Conservation (phyloP, 495 filamentous ascomycete genomes). For the Hypoxylon lienhwacheense region DNA sequence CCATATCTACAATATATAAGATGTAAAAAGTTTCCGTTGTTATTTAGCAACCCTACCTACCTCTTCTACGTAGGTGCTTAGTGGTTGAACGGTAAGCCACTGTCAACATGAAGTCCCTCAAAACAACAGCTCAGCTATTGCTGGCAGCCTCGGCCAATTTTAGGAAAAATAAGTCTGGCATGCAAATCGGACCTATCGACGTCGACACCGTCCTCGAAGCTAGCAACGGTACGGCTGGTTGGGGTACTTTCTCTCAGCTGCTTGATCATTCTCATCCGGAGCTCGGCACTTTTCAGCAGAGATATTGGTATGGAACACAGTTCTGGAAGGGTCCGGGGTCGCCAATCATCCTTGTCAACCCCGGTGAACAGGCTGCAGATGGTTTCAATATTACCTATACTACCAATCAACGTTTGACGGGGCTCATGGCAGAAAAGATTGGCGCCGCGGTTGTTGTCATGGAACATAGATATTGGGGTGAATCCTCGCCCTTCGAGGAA, state of each 20-base stretch:
- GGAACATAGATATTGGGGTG: slow-evolving; percentile 64
- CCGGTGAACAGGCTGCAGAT: slow-evolving; percentile 59
- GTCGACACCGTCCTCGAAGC: slow-evolving; percentile 15
- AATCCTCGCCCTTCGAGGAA: slow-evolving; percentile 59
- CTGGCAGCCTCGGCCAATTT: slow-evolving; percentile 37
- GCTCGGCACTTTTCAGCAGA: slow-evolving; percentile 60
- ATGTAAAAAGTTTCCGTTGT: no score
- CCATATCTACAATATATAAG: no score
- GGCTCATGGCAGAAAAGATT: slow-evolving; percentile 56
- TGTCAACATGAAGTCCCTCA: slow-evolving; percentile 36
- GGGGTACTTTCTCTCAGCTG: slow-evolving; percentile 54
- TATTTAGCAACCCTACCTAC: neutral
- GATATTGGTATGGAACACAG: slow-evolving; percentile 58
- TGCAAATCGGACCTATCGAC: slow-evolving; percentile 38
- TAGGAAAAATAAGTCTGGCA: slow-evolving; percentile 28
- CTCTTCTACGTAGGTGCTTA: slow-evolving; percentile 22
- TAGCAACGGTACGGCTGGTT: slow-evolving; percentile 24
- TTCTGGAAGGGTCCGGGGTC: slow-evolving; percentile 59
- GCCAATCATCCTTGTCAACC: slow-evolving; percentile 60
- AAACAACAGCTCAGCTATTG: slow-evolving; percentile 31
- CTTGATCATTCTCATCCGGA: slow-evolving; percentile 58
- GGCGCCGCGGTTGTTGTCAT: slow-evolving; percentile 60
- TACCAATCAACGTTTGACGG: slow-evolving; percentile 55
- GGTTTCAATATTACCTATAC: slow-evolving; percentile 58
- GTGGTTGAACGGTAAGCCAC: slow-evolving; percentile 11